phyloP scores from a whole-genome alignment of 2,329 filamentous ascomycete genomes.

The Venturiaceae sp. region DNA sequence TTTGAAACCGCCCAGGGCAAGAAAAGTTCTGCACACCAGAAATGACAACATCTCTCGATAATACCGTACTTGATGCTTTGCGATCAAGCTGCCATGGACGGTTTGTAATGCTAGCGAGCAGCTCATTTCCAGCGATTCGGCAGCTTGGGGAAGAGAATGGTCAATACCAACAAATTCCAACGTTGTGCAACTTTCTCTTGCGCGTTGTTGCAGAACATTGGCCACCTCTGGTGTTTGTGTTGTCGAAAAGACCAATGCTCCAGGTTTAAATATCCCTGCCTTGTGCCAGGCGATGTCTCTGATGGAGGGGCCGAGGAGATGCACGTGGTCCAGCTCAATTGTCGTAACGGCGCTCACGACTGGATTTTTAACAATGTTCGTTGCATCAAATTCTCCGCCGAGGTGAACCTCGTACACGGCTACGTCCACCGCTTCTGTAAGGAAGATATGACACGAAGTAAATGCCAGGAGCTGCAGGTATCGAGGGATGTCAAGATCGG shows the following conservation, averaged over 20 bases:
- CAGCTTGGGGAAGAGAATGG: slow-evolving; percentile 9
- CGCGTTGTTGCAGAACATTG: slow-evolving; percentile 44
- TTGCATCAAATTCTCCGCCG: slow-evolving; percentile 86
- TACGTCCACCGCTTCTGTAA: slow-evolving; percentile 62
- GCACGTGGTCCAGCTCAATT: slow-evolving; percentile 76
- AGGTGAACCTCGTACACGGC: slow-evolving; percentile 91
- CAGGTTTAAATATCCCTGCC: slow-evolving; percentile 70
- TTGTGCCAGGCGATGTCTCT: slow-evolving; percentile 89
- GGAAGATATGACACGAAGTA: slow-evolving; percentile 75
- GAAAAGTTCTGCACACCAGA: slow-evolving; percentile 9
- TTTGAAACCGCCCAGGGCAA: slow-evolving; percentile 61
- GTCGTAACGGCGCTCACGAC: slow-evolving; percentile 66
- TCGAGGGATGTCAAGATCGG: slow-evolving; percentile 57
- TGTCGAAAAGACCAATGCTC: slow-evolving; percentile 53
- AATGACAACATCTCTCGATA: slow-evolving; percentile 8
- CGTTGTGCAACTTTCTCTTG: slow-evolving; percentile 36
- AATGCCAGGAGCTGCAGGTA: slow-evolving; percentile 63
- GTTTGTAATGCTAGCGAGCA: slow-evolving; percentile 51
- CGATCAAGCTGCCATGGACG: slow-evolving; percentile 43
- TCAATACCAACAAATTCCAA: slow-evolving; percentile 29
- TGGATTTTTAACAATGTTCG: slow-evolving; percentile 68
- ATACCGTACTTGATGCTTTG: background rate
- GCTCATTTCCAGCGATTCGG: slow-evolving; percentile 42
- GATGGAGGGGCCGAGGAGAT: slow-evolving; percentile 68
- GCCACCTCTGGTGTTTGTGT: slow-evolving; percentile 45